Percentiles rank a stretch among this genome's conserved stretches.
Conservation (phyloP, 257 asterid genomes). For the Fraxinus excelsior region DNA sequence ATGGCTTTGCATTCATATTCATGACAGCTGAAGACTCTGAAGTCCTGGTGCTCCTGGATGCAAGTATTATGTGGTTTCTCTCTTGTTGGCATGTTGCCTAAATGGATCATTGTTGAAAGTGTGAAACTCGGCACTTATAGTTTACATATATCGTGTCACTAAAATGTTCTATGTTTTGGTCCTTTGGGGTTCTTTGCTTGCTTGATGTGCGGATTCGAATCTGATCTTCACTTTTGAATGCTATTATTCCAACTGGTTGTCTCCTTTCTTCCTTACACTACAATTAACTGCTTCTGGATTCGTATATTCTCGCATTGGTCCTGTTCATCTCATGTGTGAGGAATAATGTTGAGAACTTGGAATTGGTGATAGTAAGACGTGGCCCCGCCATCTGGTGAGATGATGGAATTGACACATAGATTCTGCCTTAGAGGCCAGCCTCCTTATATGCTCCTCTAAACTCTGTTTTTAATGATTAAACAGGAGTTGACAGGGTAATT, state of each 20-base stretch:
- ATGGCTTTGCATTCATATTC: constrained; percentile 11
- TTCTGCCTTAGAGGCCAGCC: constrained; percentile 40
- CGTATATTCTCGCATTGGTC: constrained; percentile 42
- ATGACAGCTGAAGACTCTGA: constrained; percentile 47
- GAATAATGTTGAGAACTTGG: constrained; percentile 34
- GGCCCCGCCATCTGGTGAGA: constrained; percentile 39
- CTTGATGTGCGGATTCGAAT: constrained; percentile 45
- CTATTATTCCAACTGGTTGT: constrained; percentile 67
- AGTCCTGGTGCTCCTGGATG: constrained; percentile 39
- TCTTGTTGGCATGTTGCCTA: constrained; percentile 36
- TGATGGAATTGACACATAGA: constrained; percentile 38
- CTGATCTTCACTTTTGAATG: constrained; percentile 55
- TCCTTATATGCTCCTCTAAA: constrained; percentile 37
- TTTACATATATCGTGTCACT: constrained; percentile 60
- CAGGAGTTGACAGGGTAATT: constrained; percentile 55
- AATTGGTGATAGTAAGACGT: constrained; percentile 27
- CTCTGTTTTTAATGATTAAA: constrained; percentile 37
- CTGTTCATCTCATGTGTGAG: constrained; percentile 42
- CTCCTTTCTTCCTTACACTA: constrained; percentile 54
- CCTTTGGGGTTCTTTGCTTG: constrained; percentile 49
- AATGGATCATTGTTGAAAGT: constrained; percentile 44
- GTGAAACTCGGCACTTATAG: constrained; percentile 50
- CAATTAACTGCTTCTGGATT: constrained; percentile 52
- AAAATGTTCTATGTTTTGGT: constrained; percentile 50
- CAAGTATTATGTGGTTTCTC: constrained; percentile 31